A percentile compares a stretch with the other conserved stretches of the same genome.
Conservation (phyloP, 2,329 filamentous ascomycete genomes). For the Paecilomyces niveus region DNA sequence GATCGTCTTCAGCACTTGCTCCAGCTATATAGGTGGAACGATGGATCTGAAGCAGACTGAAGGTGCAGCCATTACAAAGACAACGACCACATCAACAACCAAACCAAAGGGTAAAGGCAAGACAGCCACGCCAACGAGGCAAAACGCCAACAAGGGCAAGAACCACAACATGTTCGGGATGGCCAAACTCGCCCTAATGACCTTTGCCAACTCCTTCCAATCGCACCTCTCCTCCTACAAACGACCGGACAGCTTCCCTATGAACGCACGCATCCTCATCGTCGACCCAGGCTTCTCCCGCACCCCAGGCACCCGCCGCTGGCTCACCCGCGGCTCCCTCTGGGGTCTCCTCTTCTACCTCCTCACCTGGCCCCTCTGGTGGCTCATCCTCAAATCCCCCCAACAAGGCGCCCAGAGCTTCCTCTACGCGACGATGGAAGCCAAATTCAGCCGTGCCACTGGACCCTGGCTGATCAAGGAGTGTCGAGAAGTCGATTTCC, state of each 20-base stretch:
- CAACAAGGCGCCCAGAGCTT: slow-evolving; percentile 80
- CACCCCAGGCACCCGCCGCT: slow-evolving; percentile 80
- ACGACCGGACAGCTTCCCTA: slow-evolving; percentile 73
- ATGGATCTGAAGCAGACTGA: slow-evolving; percentile 41
- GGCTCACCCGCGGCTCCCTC: slow-evolving; percentile 77
- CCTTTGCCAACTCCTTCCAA: slow-evolving; percentile 84
- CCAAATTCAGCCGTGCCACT: slow-evolving; percentile 53
- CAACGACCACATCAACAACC: slow-evolving; percentile 1
- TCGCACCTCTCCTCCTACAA: slow-evolving; percentile 82
- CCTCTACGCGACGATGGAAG: slow-evolving; percentile 79
- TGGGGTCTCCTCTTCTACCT: slow-evolving; percentile 74
- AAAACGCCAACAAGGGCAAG: slow-evolving; percentile 1
- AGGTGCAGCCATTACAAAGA: background rate
- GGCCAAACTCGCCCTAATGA: slow-evolving; percentile 72
- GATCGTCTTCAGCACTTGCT: slow-evolving; percentile 78
- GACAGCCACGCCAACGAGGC: slow-evolving; percentile 15
- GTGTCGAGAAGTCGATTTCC: slow-evolving; percentile 67
- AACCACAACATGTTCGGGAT: slow-evolving; percentile 48
- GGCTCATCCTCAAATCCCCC: slow-evolving; percentile 81
- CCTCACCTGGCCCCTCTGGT: slow-evolving; percentile 69
- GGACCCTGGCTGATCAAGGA: slow-evolving; percentile 81
- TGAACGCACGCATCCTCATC: slow-evolving; percentile 75
- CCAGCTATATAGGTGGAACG: slow-evolving; percentile 74
- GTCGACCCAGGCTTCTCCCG: slow-evolving; percentile 80
- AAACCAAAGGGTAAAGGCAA: slow-evolving; percentile 38